These are phyloP conservation scores for Cyclostephanos invisitatus DNA, from an alignment of 108 stramenopile genomes.

Conservation along the genomic window DNA sequence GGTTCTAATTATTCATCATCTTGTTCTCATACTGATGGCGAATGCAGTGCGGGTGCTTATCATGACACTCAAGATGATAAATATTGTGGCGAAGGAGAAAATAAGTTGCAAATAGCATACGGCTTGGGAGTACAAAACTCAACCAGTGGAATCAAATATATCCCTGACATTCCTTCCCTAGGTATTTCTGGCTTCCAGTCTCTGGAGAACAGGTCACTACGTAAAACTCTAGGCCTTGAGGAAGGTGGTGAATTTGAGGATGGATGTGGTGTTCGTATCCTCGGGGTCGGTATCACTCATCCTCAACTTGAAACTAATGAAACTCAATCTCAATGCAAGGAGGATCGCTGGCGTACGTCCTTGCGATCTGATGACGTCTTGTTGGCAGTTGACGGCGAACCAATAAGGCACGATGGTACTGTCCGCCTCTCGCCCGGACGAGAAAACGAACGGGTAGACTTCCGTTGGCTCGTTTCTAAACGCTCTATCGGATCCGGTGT, in stretches of 20 bases:
- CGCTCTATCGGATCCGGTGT: conserved; percentile 7
- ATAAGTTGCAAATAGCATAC: neutral
- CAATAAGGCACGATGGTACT: conserved; percentile 26
- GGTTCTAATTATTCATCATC: neutral
- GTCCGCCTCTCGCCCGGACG: conserved; percentile 25
- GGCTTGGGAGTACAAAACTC: neutral
- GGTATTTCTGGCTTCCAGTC: conserved; percentile 31
- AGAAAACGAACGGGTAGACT: conserved; percentile 34
- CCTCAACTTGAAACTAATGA: conserved; percentile 9
- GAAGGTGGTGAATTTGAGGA: neutral
- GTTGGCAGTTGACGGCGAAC: conserved; percentile 22
- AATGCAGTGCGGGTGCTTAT: neutral
- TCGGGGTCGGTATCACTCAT: conserved; percentile 25
- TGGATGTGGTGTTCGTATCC: conserved; percentile 23
- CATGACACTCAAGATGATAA: conserved; percentile 1
- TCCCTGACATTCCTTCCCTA: conserved; percentile 17
- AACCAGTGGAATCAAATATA: neutral
- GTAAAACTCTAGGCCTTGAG: conserved; percentile 22
- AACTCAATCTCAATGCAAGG: conserved; percentile 8
- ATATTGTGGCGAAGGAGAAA: neutral
- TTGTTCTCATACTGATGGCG: neutral
- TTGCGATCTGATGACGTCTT: conserved; percentile 26
- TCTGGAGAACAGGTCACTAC: conserved; percentile 30
- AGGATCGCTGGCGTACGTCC: neutral
- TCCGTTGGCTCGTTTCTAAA: conserved; percentile 29